A percentile compares a stretch with the other conserved stretches of the same genome.
phyloP scores from a whole-genome alignment of 2,329 filamentous ascomycete species.

The Colletotrichum spaethianum region DNA sequence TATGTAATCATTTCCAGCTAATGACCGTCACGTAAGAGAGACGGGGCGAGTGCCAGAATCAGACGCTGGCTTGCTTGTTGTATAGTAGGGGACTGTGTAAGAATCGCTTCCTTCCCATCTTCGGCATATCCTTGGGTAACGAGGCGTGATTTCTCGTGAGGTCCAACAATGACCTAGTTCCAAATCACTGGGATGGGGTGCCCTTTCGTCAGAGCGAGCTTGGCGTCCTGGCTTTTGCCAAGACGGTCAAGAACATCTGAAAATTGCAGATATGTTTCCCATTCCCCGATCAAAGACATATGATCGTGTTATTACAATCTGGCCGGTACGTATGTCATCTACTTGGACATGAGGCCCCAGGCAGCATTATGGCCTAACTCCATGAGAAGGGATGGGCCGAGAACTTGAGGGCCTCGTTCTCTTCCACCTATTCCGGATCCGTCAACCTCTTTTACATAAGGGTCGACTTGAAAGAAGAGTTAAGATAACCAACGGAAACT shows the following conservation, averaged over 20 bases:
- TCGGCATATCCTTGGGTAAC: no score
- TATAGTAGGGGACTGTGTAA: no score
- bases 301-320: conserved; percentile 84
- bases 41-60: no score
- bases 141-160: no score
- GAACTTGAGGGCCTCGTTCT: conserved; percentile 46
- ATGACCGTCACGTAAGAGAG: no score
- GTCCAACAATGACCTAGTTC: conserved; percentile 84
- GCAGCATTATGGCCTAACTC: conserved; percentile 89
- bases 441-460: conserved; percentile 84
- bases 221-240: conserved; percentile 83
- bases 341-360: conserved; percentile 84
- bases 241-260: conserved; percentile 90
- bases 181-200: conserved; percentile 67
- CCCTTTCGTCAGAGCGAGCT: conserved; percentile 65
- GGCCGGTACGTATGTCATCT: conserved; percentile 89
- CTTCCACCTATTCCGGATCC: conserved; percentile 77
- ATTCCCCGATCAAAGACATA: conserved; percentile 84
- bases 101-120: no score
- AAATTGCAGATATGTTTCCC: conserved; percentile 86
- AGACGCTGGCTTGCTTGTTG: no score
- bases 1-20: no score
- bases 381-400: conserved; percentile 94
- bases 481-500: conserved; percentile 46
- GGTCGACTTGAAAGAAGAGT: conserved; percentile 86